phyloP scores from a whole-genome alignment of 768 basidiomycete genomes.

The Tulasnella sp. region DNA sequence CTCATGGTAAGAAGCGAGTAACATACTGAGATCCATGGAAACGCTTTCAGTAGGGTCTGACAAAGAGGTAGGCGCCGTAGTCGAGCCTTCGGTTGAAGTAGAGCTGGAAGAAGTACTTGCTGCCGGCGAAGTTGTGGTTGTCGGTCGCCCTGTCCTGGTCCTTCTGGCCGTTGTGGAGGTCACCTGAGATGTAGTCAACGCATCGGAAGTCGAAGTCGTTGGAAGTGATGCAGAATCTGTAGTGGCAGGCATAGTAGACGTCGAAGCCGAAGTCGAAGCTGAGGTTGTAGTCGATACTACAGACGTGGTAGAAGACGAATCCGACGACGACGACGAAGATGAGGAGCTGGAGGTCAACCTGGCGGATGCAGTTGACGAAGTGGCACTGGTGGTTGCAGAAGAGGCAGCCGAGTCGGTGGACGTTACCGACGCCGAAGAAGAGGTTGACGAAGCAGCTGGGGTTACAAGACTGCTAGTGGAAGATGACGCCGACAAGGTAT shows the following conservation, averaged over 20 bases:
- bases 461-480: not conserved
- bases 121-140: not conserved
- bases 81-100: not conserved
- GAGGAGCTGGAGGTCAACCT: not conserved
- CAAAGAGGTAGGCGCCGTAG: not conserved
- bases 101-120: not conserved
- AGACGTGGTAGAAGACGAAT: not conserved
- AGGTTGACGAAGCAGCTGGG: not conserved
- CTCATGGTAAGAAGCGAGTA: too few relatives aligned
- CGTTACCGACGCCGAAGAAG: not conserved
- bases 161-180: not conserved
- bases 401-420: not conserved
- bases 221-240: not conserved
- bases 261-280: not conserved
- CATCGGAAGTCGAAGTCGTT: not conserved
- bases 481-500: not conserved
- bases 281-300: not conserved
- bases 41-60: conserved; percentile 3
- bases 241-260: not conserved
- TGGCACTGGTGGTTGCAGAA: not conserved
- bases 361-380: not conserved
- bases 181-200: not conserved
- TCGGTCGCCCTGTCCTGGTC: not conserved
- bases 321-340: not conserved
- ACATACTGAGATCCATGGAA: conserved; percentile 24